Evolutionary conservation across 495 filamentous ascomycete genomes (phyloP).

Genomic region (Amphirosellinia nigrospora): DNA sequence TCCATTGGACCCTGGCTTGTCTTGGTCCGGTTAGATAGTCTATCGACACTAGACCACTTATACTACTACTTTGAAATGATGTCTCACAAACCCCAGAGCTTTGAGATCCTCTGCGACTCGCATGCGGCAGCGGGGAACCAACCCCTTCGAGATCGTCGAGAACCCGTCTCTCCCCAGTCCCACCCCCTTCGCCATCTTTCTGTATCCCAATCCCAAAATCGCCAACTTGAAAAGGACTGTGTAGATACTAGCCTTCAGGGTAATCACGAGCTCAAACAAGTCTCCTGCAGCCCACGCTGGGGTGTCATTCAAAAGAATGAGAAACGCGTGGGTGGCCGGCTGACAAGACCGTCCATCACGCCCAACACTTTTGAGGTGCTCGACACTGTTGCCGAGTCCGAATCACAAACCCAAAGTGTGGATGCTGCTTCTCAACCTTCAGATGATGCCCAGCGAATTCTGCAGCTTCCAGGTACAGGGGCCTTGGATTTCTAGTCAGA

Average conservation of each 20-base stretch:
- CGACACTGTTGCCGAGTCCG: constrained; percentile 35
- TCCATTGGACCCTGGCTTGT: constrained; percentile 17
- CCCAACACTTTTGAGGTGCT: constrained; percentile 39
- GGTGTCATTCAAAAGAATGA: constrained; percentile 27
- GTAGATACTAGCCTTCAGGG: constrained; percentile 28
- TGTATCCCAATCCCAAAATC: constrained; percentile 42
- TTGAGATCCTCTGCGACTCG: constrained; percentile 37
- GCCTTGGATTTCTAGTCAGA: not conserved
- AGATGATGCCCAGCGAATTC: constrained; percentile 20
- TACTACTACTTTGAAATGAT: constrained; percentile 25
- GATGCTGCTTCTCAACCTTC: constrained; percentile 21
- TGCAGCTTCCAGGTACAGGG: constrained; percentile 35
- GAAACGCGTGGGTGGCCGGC: constrained; percentile 27
- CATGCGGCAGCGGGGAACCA: constrained; percentile 23
- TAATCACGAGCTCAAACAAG: constrained; percentile 20
- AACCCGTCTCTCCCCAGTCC: constrained; percentile 2
- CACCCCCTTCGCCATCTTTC: constrained; percentile 43
- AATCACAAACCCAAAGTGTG: constrained; percentile 23
- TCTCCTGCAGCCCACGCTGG: constrained; percentile 11
- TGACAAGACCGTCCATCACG: constrained; percentile 35
- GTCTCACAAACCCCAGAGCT: constrained; percentile 26
- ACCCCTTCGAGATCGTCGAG: constrained; percentile 26
- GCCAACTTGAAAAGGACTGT: constrained; percentile 41
- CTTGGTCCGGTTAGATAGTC: constrained; percentile 7
- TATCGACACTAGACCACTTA: constrained; percentile 16